Evolutionary conservation across 805 yeast genomes (phyloP).

Genomic region (Ogataea philodendri): DNA sequence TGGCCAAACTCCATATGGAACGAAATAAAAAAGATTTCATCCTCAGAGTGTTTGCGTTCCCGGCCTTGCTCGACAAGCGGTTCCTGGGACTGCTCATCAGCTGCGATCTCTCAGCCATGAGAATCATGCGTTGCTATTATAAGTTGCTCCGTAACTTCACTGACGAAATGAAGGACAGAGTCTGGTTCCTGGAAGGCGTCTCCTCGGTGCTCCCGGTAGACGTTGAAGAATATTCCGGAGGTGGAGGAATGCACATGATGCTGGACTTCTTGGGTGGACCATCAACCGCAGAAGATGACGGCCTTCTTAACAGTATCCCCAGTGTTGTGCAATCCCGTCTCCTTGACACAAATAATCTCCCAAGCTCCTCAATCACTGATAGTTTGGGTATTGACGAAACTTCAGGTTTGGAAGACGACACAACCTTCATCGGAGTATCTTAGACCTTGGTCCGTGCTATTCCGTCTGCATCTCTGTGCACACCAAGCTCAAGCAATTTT

Average conservation of each 20-base stretch:
- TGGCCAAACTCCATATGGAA: slow-evolving; percentile 80
- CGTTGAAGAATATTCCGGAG: slow-evolving; percentile 86
- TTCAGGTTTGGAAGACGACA: slow-evolving; percentile 50
- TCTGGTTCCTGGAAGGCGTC: slow-evolving; percentile 94
- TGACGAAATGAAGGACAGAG: slow-evolving; percentile 80
- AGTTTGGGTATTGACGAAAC: slow-evolving; percentile 51
- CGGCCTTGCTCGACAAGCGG: slow-evolving; percentile 82
- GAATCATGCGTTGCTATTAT: slow-evolving; percentile 88
- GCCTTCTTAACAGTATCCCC: slow-evolving; percentile 42
- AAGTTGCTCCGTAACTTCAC: slow-evolving; percentile 77
- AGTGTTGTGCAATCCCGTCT: slow-evolving; percentile 44
- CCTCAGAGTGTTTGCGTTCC: slow-evolving; percentile 84
- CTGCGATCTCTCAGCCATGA: slow-evolving; percentile 85
- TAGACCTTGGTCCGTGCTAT: slow-evolving; percentile 30
- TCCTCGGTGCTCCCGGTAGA: slow-evolving; percentile 86
- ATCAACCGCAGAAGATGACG: slow-evolving; percentile 34
- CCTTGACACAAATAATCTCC: slow-evolving; percentile 53
- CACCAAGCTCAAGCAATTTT: slow-evolving; percentile 53
- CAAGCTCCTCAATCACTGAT: slow-evolving; percentile 46
- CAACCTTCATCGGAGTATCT: slow-evolving; percentile 25
- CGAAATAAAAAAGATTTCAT: slow-evolving; percentile 83
- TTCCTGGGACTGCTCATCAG: slow-evolving; percentile 75
- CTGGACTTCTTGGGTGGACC: slow-evolving; percentile 78
- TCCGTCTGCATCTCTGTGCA: slow-evolving; percentile 35
- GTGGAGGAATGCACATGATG: slow-evolving; percentile 93